phyloP scores from a whole-genome alignment of 495 filamentous ascomycete genomes.

The Neurospora sp. region DNA sequence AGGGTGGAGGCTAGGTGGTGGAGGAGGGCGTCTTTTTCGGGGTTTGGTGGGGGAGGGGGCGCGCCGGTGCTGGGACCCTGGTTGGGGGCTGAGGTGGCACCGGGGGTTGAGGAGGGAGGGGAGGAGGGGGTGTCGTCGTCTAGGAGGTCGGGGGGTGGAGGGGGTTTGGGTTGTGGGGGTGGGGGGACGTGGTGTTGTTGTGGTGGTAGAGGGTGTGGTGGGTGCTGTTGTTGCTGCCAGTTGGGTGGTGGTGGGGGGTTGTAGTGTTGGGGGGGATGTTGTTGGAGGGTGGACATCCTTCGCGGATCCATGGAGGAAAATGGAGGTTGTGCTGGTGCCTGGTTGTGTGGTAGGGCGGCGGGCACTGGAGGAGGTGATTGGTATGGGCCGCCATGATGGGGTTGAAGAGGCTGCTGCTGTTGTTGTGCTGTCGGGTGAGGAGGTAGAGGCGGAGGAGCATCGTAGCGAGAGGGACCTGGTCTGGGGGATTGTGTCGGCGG shows the following conservation, averaged over 20 bases:
- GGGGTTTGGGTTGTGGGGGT: constrained; percentile 28
- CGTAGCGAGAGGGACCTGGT: constrained; percentile 30
- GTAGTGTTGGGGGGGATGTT: constrained; percentile 11
- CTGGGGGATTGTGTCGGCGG: constrained; percentile 16
- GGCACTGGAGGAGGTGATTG: constrained; percentile 5
- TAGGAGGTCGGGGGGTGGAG: constrained; percentile 57
- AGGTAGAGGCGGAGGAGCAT: constrained; percentile 33
- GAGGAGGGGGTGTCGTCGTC: constrained; percentile 56
- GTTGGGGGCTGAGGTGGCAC: no score
- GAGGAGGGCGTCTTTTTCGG: constrained; percentile 86
- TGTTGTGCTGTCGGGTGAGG: constrained; percentile 13
- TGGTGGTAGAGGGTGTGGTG: background rate
- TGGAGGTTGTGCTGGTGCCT: constrained; percentile 20
- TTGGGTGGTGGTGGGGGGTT: constrained; percentile 7
- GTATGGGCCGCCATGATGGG: background rate
- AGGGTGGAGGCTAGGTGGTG: constrained; percentile 64
- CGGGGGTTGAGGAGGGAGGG: constrained; percentile 53
- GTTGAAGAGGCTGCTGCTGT: constrained; percentile 10
- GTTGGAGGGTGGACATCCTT: constrained; percentile 18
- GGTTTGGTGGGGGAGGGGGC: constrained; percentile 74
- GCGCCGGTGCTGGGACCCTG: constrained; percentile 9
- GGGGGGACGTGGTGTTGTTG: background rate
- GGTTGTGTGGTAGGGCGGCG: constrained; percentile 16
- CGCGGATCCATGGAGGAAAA: constrained; percentile 18
- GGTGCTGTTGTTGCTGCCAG: constrained; percentile 11